Percentiles rank a stretch among this genome's conserved stretches.
Evolutionary conservation across 768 basidiomycete species (phyloP).

Genomic region (Suillus clintonianus): DNA sequence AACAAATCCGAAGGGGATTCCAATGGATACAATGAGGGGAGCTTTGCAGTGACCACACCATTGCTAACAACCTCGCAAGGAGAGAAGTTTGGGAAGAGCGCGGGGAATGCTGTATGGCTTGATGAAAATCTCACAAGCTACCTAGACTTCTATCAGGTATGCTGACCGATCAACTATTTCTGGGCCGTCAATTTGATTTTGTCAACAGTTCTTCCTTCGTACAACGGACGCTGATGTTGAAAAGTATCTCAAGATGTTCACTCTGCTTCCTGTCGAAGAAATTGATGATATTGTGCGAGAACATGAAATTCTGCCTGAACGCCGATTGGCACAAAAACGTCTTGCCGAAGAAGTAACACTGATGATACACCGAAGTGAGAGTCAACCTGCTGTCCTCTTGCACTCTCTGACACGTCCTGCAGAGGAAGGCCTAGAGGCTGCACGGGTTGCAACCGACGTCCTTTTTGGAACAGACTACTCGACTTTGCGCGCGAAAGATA

Average conservation of each 20-base stretch:
- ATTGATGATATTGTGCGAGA: conserved; percentile 57
- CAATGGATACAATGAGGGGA: conserved; percentile 33
- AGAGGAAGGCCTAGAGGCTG: conserved; percentile 43
- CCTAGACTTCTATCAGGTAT: conserved; percentile 94
- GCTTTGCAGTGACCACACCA: conserved; percentile 91
- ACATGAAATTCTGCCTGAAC: conserved; percentile 57
- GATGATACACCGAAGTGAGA: conserved; percentile 58
- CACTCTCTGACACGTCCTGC: conserved; percentile 1
- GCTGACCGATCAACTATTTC: conserved; percentile 10
- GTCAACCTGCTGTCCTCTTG: neutral
- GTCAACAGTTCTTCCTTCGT: conserved; percentile 81
- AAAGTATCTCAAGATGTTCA: conserved; percentile 80
- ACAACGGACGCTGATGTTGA: conserved; percentile 79
- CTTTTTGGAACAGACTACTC: conserved; percentile 42
- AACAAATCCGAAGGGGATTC: conserved; percentile 40
- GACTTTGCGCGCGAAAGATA: conserved; percentile 53
- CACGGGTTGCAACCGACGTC: conserved; percentile 45
- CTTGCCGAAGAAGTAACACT: conserved; percentile 62
- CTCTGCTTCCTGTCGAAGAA: conserved; percentile 61
- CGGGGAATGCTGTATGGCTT: conserved; percentile 94
- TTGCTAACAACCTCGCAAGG: conserved; percentile 86
- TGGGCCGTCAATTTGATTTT: neutral
- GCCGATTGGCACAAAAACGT: conserved; percentile 48
- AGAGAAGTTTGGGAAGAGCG: conserved; percentile 97
- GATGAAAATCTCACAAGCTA: conserved; percentile 76